These are phyloP conservation scores for Dioscorea dumetorum DNA, from an alignment of 106 monocot genomes.

Conservation along the genomic window DNA sequence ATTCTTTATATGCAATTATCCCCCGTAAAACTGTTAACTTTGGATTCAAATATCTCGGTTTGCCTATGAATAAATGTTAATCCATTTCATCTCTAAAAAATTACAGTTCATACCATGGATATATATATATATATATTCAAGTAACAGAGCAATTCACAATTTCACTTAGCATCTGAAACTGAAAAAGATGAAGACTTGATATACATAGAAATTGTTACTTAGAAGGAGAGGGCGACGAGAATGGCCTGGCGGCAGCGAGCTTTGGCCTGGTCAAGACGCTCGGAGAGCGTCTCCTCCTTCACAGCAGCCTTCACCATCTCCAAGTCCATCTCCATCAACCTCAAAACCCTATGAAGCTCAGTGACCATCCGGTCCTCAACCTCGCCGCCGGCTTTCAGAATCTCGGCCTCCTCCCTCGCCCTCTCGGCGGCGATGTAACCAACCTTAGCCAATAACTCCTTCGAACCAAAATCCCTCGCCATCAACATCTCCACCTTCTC, in stretches of 20 bases:
- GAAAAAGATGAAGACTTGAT: too few relatives aligned
- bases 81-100: too few relatives aligned
- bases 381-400: conserved; percentile 40
- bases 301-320: conserved; percentile 84
- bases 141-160: too few relatives aligned
- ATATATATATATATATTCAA: too few relatives aligned
- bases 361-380: conserved; percentile 42
- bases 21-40: too few relatives aligned
- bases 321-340: conserved; percentile 81
- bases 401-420: conserved; percentile 74
- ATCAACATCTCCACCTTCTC: conserved; percentile 75
- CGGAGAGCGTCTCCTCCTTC: conserved; percentile 67
- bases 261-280: conserved; percentile 58
- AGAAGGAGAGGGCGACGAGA: conserved; percentile 62
- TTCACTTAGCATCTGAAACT: too few relatives aligned
- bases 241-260: conserved; percentile 77
- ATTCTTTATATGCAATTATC: too few relatives aligned
- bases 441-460: conserved; percentile 58
- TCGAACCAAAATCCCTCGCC: conserved; percentile 56
- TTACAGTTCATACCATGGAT: too few relatives aligned
- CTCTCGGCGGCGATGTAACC: conserved; percentile 62
- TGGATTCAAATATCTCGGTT: too few relatives aligned
- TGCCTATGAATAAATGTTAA: too few relatives aligned
- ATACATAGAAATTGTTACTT: conserved; percentile 1
- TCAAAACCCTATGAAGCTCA: conserved; percentile 66